Base-by-base conservation (phyloP, 768 basidiomycete species). In the Tephrocybe sp. region DNA sequence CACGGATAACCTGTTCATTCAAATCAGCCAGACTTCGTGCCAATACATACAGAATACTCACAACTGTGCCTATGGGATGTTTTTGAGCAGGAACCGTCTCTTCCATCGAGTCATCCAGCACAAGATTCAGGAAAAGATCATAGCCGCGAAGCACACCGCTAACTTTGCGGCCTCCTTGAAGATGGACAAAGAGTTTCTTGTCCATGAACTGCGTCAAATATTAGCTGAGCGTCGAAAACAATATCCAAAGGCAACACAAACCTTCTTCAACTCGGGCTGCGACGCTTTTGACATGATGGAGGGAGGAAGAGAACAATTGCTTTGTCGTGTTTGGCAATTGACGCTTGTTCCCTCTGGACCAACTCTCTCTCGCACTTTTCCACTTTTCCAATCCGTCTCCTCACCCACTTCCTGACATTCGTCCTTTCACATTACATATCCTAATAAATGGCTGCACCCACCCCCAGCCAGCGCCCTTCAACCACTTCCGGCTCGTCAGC, bases 251-350 rank as follows among this genome's bases (percentile, higher is more conserved):
- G 8, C 18, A 18, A 45, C 10, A 50, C 57, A n/a, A n/a, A 94
- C 95, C 85, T 95, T 98, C 80, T 97, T 98, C 53, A 98, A 79
- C 68, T 98, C 95, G 53, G 95, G 95, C 69, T 97, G 92, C 38
- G 93, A 91, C 60, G 92, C 90, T 76, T 93, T 92, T 34, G 91
- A 92, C 91, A 94, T 91, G 64, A 53, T 71, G 60, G 55, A 44
- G 36, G 30, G 24, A 49, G 40, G 25, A 44, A 52, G 50, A 39
- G 24, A 47, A 38, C 39, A 27, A 23, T 36, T 68, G 70, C 64
- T 68, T 68, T 64, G 68, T 50, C 58, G 57, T 70, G 64, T 71
- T 71, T 73, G 68, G 65, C 53, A 55, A 21, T 29, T 36, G 16
- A 48, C 31, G 18, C 30, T 45, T 11, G 31, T 36, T 45, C 19